A percentile compares a stretch with the other conserved stretches of the same genome.
Conservation (phyloP, 306 rosid species). For the Delonix regia region DNA sequence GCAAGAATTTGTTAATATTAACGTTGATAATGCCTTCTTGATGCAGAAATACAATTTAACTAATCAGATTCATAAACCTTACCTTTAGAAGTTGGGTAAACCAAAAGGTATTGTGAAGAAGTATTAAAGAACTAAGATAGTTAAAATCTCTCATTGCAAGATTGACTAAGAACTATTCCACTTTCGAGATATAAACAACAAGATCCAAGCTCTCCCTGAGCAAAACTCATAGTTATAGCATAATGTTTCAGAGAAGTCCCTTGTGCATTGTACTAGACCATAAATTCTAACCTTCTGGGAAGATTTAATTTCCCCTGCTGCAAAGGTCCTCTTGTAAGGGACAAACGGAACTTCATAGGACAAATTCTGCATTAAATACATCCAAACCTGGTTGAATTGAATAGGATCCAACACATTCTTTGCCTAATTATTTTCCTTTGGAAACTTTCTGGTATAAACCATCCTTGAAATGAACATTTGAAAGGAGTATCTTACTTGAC, state of each 20-base stretch:
- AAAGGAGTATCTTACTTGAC: slow-evolving; percentile 62
- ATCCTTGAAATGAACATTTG: slow-evolving; percentile 33
- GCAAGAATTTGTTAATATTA: neutral
- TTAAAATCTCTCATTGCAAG: slow-evolving; percentile 56
- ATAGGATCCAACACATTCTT: slow-evolving; percentile 33
- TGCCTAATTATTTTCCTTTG: slow-evolving; percentile 27
- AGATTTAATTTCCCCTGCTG: slow-evolving; percentile 41
- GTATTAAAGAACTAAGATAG: slow-evolving; percentile 37
- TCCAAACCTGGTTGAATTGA: slow-evolving; percentile 28
- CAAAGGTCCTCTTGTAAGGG: slow-evolving; percentile 47
- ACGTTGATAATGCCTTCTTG: neutral
- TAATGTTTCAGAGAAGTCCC: slow-evolving; percentile 37
- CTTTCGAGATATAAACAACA: slow-evolving; percentile 43
- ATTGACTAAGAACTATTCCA: slow-evolving; percentile 46
- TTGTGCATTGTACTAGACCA: slow-evolving; percentile 67
- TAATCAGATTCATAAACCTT: neutral
- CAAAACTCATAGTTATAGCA: slow-evolving; percentile 51
- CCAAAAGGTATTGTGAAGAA: slow-evolving; percentile 27
- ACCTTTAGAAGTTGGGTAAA: slow-evolving; percentile 33
- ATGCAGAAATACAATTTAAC: neutral
- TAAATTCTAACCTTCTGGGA: slow-evolving; percentile 38
- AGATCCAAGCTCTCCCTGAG: slow-evolving; percentile 40
- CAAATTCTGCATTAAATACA: slow-evolving; percentile 37
- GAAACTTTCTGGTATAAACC: slow-evolving; percentile 50
- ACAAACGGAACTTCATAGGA: slow-evolving; percentile 36